These are phyloP conservation scores for Wickerhamiella lipophila DNA, from an alignment of 805 yeast species.

Conservation along the genomic window DNA sequence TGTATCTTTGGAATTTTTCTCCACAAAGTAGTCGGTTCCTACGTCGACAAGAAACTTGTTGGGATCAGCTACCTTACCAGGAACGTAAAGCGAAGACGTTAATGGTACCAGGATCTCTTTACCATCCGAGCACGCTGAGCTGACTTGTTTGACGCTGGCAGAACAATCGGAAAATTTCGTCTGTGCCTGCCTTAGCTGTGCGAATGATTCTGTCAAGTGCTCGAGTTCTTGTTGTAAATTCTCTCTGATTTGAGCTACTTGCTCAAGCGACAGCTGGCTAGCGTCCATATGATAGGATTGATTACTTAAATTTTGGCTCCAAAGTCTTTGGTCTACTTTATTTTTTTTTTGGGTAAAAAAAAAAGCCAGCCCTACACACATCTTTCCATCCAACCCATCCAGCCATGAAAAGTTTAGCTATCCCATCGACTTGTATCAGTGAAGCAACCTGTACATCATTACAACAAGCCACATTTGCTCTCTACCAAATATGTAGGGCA, in stretches of 20 bases:
- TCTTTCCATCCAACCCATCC: no score
- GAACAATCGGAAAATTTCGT: constrained; percentile 71
- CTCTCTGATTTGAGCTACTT: constrained; percentile 67
- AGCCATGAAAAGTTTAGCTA: constrained; percentile 38
- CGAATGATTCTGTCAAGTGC: constrained; percentile 71
- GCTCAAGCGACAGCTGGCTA: constrained; percentile 54
- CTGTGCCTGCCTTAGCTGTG: constrained; percentile 73
- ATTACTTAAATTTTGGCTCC: not conserved
- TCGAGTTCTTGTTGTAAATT: constrained; percentile 75
- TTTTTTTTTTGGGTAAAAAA: not conserved
- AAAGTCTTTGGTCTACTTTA: no score
- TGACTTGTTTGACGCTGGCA: constrained; percentile 48
- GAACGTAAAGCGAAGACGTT: constrained; percentile 78
- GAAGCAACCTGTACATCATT: constrained; percentile 45
- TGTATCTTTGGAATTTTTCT: constrained; percentile 58
- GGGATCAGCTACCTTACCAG: constrained; percentile 58
- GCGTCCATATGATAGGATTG: constrained; percentile 2
- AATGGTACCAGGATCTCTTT: constrained; percentile 67
- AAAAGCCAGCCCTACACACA: no score
- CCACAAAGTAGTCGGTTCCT: constrained; percentile 92
- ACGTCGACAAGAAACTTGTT: constrained; percentile 77
- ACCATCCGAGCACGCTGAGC: constrained; percentile 32
- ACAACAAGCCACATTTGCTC: constrained; percentile 58
- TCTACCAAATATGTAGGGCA: constrained; percentile 68
- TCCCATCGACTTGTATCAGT: constrained; percentile 56